Evolutionary conservation across 495 filamentous ascomycete genomes (phyloP), one percentile per base, ranked within the genome.

Genomic region (Pyronema omphalodes): DNA sequence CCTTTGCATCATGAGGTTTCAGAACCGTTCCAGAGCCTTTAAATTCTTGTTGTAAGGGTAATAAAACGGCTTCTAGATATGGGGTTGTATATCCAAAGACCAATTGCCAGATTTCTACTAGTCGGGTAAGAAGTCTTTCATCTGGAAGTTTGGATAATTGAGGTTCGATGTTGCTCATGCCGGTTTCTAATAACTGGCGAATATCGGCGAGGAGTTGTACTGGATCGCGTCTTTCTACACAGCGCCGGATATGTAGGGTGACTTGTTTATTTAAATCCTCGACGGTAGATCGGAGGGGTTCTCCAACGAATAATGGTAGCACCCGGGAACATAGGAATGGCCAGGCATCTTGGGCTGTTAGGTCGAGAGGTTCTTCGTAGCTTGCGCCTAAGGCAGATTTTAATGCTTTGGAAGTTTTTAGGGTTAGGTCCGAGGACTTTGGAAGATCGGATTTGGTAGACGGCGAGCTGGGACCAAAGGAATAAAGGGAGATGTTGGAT

Each of bases 191-290:
- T 6, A 94, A 70, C 55, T 89, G 86, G 17, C 81, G 72, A 11
- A 95, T 68, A 58, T 95, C 88, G 49, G 86, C 81, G 23, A 91
- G 73, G 15, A 93, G 78, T 18, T 77, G 71, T 14, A 74, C 74
- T 0, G 86, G 82, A 0, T 72, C 71, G 15, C 79, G 75, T 29
- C 78, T 78, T 36, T 81, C 74, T 34, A 88, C 75, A 60, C 84
- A 88, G 36, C 81, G 79, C 59, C 86, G 83, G 37, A 93, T 76
- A 56, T 91, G 83, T 0, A 63, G 41, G 7, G 57, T 46, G 0
- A 95, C 88, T 9, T 95, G 75, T 43, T 81, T 78, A 64, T 99
- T 99, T 56, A 96, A 77, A 61, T 96, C 93, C 65, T 99, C 93
- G 14, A 99, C 83, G 0, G 89, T 87, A 44, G 88, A 74, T 11